A percentile compares a stretch with the other conserved stretches of the same genome.
These are phyloP conservation scores for Coemansia sp. DNA, from an alignment of 192 early-diverging fungal species.

Conservation along the genomic window DNA sequence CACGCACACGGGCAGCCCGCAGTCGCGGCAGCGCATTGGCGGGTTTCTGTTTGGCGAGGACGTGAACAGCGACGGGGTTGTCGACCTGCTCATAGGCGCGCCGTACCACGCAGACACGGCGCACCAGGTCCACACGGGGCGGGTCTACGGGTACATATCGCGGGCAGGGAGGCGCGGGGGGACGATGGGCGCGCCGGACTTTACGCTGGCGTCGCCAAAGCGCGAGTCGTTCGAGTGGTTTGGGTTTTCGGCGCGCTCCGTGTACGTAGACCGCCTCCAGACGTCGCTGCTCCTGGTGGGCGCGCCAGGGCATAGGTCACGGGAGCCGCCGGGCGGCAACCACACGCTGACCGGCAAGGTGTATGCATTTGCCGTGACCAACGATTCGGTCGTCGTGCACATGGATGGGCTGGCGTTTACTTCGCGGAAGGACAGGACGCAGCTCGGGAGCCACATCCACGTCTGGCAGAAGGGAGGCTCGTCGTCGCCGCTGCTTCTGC, in stretches of 20 bases:
- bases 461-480: slow-evolving; percentile 22
- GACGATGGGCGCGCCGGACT: slow-evolving; percentile 30
- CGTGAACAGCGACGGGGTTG: slow-evolving; percentile 63
- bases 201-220: slow-evolving; percentile 36
- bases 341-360: slow-evolving; percentile 56
- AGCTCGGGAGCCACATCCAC: slow-evolving; percentile 53
- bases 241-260: slow-evolving; percentile 41
- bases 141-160: slow-evolving; percentile 51
- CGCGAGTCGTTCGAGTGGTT: slow-evolving; percentile 57
- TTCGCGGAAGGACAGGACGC: slow-evolving; percentile 24
- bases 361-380: slow-evolving; percentile 49
- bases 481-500: slow-evolving; percentile 21
- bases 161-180: slow-evolving; percentile 1
- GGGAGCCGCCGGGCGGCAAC: background rate
- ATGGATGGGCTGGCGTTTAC: slow-evolving; percentile 32
- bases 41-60: slow-evolving; percentile 62
- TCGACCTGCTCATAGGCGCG: slow-evolving; percentile 71
- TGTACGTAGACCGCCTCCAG: slow-evolving; percentile 8
- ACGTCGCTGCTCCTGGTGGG: slow-evolving; percentile 55
- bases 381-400: background rate
- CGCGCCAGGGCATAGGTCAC: slow-evolving; percentile 55
- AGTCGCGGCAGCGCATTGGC: slow-evolving; percentile 35
- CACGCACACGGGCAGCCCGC: slow-evolving; percentile 11
- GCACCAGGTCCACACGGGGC: slow-evolving; percentile 45
- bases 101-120: slow-evolving; percentile 54